phyloP scores from a whole-genome alignment of 2,329 filamentous ascomycete genomes.

The Samsoniella hepiali region DNA sequence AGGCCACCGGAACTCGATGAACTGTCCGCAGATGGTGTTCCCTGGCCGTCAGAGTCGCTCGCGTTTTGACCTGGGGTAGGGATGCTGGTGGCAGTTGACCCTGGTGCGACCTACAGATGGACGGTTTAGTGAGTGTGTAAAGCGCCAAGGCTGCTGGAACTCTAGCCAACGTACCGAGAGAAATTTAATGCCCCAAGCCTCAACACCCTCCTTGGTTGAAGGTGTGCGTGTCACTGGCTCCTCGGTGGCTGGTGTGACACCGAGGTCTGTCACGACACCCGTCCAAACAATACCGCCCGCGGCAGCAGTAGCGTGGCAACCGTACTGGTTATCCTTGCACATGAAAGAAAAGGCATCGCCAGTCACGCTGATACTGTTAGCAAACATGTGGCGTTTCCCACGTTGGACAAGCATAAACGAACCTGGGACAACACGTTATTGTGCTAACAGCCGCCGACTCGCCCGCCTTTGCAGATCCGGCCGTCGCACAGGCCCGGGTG shows the following conservation, averaged over 20 bases:
- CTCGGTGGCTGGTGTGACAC: constrained; percentile 10
- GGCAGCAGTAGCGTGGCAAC: constrained; percentile 14
- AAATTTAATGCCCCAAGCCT: constrained; percentile 19
- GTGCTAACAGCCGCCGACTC: constrained; percentile 11
- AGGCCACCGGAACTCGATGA: background rate
- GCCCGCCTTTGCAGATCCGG: constrained; percentile 1
- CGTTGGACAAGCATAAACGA: background rate
- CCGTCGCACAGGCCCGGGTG: constrained; percentile 20
- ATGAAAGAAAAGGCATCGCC: constrained; percentile 18
- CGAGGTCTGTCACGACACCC: constrained; percentile 15
- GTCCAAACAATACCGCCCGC: constrained; percentile 12
- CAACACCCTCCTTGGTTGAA: constrained; percentile 1
- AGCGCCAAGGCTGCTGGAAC: too few species aligned
- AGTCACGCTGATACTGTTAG: constrained; percentile 5
- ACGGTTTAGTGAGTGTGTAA: background rate
- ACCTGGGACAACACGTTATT: constrained; percentile 22
- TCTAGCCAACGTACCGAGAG: constrained; percentile 6
- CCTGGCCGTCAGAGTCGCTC: constrained; percentile 8
- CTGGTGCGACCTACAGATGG: constrained; percentile 5
- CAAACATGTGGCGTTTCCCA: background rate
- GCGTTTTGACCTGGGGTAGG: constrained; percentile 5
- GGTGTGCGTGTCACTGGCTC: constrained; percentile 11
- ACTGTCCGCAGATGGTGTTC: background rate
- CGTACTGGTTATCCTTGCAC: constrained; percentile 19
- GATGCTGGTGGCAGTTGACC: constrained; percentile 7